Conservation (phyloP, 768 basidiomycete species). For the Dacryopinax primogenitus region DNA sequence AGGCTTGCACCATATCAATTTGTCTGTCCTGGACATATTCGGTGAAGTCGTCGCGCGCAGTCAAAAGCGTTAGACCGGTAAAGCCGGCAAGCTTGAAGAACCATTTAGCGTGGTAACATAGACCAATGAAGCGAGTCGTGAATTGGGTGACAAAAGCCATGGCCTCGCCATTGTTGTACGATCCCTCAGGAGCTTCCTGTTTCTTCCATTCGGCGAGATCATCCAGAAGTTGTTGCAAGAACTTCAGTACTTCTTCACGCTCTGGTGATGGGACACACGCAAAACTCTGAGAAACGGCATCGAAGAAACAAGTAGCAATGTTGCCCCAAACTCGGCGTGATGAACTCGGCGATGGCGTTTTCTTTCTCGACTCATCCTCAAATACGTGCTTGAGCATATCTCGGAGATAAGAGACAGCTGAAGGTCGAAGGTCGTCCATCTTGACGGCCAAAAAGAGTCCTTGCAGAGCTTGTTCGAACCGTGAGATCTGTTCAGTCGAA, state of each 20-base stretch:
- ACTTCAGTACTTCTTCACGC: background rate
- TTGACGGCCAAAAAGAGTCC: constrained; percentile 68
- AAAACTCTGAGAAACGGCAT: constrained; percentile 16
- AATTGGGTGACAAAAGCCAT: constrained; percentile 55
- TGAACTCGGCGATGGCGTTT: constrained; percentile 20
- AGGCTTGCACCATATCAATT: constrained; percentile 75
- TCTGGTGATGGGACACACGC: background rate
- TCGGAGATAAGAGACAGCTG: constrained; percentile 57
- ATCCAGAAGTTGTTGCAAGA: background rate
- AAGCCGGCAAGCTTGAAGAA: constrained; percentile 80
- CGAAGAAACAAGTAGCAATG: constrained; percentile 21
- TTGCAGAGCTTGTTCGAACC: constrained; percentile 57
- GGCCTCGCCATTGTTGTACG: constrained; percentile 1
- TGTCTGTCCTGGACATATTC: constrained; percentile 79
- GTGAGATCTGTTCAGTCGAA: constrained; percentile 58
- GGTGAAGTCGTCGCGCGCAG: constrained; percentile 53
- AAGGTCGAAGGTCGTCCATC: constrained; percentile 50
- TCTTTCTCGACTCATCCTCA: constrained; percentile 33
- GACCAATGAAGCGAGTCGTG: constrained; percentile 63
- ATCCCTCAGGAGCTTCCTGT: background rate
- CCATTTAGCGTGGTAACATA: constrained; percentile 90
- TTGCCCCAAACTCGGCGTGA: constrained; percentile 17
- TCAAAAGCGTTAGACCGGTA: constrained; percentile 69
- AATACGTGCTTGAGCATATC: constrained; percentile 62
- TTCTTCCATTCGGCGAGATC: background rate